phyloP scores from a whole-genome alignment of 2,329 filamentous ascomycete genomes.

The Aspergillus fischeri region DNA sequence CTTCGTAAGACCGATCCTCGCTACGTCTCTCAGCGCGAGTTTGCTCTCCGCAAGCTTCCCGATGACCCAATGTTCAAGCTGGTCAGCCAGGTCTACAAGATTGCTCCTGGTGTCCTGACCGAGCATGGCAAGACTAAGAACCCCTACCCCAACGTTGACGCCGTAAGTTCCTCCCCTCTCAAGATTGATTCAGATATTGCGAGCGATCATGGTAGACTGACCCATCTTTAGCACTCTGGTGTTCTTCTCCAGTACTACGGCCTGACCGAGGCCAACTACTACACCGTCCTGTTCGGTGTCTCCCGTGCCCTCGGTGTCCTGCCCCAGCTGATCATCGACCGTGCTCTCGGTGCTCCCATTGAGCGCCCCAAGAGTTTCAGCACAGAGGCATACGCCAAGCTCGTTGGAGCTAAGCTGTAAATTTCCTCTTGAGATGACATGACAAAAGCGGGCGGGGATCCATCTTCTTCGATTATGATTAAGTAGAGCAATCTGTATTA shows the following conservation, averaged over 20 bases:
- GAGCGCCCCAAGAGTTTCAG: constrained; percentile 99
- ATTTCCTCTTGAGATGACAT: constrained; percentile 20
- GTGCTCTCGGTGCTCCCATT: constrained; percentile 91
- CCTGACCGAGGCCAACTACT: constrained; percentile 98
- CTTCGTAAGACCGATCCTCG: constrained; percentile 99
- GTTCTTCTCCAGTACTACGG: constrained; percentile 99
- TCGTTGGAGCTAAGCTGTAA: constrained; percentile 87
- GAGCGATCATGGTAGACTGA: constrained; percentile 9
- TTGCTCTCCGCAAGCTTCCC: constrained; percentile 88
- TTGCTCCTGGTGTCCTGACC: constrained; percentile 92
- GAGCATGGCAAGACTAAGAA: constrained; percentile 99
- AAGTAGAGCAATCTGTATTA: constrained; percentile 23
- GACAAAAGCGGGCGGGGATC: constrained; percentile 7
- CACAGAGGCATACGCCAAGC: constrained; percentile 93
- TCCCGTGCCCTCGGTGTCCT: constrained; percentile 97
- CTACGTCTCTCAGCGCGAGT: constrained; percentile 97
- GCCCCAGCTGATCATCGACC: constrained; percentile 99
- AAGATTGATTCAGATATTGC: neutral
- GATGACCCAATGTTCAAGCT: constrained; percentile 99
- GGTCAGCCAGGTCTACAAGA: constrained; percentile 99
- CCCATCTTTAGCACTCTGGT: constrained; percentile 68
- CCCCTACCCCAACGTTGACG: constrained; percentile 97
- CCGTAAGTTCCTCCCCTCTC: constrained; percentile 42
- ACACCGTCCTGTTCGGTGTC: constrained; percentile 99
- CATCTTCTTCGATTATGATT: constrained; percentile 11